A percentile compares a stretch with the other conserved stretches of the same genome.
Evolutionary conservation across 345 rosid genomes (phyloP).

Genomic region (Eucalyptus polyanthemos): DNA sequence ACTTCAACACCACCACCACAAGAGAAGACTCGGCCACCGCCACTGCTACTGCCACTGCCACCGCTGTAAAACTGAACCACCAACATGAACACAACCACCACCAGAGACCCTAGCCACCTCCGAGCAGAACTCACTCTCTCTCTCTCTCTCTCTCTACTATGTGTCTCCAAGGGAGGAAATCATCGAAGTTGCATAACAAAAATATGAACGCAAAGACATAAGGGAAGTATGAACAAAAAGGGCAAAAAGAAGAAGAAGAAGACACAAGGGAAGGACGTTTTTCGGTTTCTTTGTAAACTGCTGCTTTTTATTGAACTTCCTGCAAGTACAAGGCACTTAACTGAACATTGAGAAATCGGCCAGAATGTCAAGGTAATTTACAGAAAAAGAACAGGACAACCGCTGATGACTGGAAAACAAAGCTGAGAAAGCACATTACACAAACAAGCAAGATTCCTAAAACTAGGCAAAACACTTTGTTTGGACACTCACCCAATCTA

Average conservation of each 20-base stretch:
- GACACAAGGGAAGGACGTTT: background rate
- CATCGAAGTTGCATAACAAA: background rate
- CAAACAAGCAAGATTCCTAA: background rate
- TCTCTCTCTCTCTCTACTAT: background rate
- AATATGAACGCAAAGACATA: background rate
- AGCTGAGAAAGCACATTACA: background rate
- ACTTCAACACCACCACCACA: background rate
- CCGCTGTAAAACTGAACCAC: background rate
- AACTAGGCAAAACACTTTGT: background rate
- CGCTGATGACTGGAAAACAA: background rate
- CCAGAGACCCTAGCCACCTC: background rate
- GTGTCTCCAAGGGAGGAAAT: background rate
- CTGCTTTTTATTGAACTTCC: background rate
- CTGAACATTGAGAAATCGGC: background rate
- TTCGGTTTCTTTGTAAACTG: background rate
- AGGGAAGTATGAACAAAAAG: background rate
- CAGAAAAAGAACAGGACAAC: background rate
- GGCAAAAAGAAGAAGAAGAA: too few relatives aligned
- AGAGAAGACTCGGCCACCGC: background rate
- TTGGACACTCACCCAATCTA: background rate
- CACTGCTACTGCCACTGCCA: background rate
- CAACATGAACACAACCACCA: background rate
- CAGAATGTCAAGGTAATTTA: background rate
- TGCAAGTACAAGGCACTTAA: background rate
- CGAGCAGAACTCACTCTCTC: background rate